These are phyloP conservation scores for Boletales sp. DNA, from an alignment of 768 basidiomycete genomes.

Conservation along the genomic window DNA sequence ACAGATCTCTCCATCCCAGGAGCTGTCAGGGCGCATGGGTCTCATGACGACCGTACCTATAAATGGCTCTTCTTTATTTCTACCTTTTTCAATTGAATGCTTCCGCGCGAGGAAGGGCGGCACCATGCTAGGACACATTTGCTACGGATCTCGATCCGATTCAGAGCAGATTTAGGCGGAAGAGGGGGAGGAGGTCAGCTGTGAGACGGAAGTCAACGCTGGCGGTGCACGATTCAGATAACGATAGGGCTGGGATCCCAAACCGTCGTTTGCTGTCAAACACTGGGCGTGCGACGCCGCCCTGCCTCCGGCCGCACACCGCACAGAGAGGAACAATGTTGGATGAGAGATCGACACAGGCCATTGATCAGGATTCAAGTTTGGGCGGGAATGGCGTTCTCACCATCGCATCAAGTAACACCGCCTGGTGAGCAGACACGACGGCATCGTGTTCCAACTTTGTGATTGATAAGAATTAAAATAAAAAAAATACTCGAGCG, in stretches of 20 bases:
- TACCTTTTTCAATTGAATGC: not conserved
- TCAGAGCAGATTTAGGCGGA: not conserved
- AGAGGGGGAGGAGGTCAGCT: not conserved
- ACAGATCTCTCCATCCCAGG: slow-evolving; percentile 7
- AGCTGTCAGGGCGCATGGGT: not conserved
- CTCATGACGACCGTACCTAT: slow-evolving; percentile 14
- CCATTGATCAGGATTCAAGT: not conserved
- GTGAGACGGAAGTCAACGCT: not conserved
- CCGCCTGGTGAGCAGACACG: not conserved
- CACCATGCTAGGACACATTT: not conserved
- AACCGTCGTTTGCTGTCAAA: not conserved
- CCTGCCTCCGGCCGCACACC: too few species aligned
- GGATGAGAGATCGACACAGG: not conserved
- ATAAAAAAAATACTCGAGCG: not conserved
- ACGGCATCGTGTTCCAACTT: not conserved
- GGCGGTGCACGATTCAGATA: not conserved
- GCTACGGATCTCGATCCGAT: not conserved
- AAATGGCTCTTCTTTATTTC: not conserved
- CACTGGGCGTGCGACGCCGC: not conserved
- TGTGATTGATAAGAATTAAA: not conserved
- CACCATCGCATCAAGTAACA: not conserved
- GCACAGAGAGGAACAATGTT: too few species aligned
- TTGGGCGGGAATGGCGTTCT: not conserved
- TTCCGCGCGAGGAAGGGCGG: not conserved
- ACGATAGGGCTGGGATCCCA: not conserved